A percentile compares a stretch with the other conserved stretches of the same genome.
phyloP scores from a whole-genome alignment of 345 rosid species.

The Kernera saxatilis region DNA sequence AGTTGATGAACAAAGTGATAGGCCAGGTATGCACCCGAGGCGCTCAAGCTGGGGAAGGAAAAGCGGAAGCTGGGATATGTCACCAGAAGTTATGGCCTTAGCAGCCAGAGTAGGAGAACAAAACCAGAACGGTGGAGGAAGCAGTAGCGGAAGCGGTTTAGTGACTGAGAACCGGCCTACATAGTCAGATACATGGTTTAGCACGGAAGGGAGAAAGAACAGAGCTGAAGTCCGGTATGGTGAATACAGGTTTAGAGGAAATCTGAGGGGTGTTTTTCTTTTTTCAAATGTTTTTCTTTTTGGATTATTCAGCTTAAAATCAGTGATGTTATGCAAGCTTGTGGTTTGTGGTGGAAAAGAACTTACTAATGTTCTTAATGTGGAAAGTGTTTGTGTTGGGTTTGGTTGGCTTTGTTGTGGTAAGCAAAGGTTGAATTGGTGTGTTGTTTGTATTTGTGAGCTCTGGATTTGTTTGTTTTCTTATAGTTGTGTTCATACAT shows the following conservation, averaged over 20 bases:
- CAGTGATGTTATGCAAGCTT: constrained; percentile 18
- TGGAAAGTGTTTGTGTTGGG: constrained; percentile 25
- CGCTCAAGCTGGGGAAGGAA: constrained; percentile 69
- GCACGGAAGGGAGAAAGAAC: constrained; percentile 16
- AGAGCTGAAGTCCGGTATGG: not conserved
- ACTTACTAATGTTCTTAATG: constrained; percentile 16
- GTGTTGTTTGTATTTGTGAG: constrained; percentile 44
- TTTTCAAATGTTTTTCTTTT: constrained; percentile 9
- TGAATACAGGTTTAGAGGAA: constrained; percentile 25
- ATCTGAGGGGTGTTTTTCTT: not conserved
- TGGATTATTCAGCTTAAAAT: constrained; percentile 13
- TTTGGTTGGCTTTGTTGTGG: constrained; percentile 28
- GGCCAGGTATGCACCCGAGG: constrained; percentile 67
- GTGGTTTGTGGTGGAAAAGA: constrained; percentile 14
- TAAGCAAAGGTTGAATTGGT: constrained; percentile 33
- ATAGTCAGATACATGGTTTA: constrained; percentile 33
- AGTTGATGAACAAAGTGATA: constrained; percentile 60
- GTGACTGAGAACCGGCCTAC: constrained; percentile 45
- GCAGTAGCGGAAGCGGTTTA: constrained; percentile 48
- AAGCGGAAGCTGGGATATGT: constrained; percentile 73
- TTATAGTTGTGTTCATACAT: constrained; percentile 15
- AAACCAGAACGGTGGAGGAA: constrained; percentile 57
- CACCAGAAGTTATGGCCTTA: constrained; percentile 85
- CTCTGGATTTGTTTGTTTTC: constrained; percentile 23
- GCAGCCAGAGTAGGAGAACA: constrained; percentile 87